Base-by-base conservation (phyloP, 345 rosid species). In the Psidium friedrichsthalianum region DNA sequence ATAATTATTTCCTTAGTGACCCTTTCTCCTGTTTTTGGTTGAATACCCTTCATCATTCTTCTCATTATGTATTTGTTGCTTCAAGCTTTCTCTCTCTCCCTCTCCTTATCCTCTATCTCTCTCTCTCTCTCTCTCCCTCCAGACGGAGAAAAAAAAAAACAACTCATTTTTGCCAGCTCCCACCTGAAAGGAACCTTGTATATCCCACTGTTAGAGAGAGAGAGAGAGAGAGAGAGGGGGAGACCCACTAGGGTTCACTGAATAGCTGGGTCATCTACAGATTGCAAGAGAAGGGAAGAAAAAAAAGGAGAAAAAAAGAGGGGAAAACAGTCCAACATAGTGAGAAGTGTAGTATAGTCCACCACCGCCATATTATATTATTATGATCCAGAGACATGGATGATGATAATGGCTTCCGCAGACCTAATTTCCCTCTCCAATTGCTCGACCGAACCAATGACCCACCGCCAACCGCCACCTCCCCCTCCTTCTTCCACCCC, bases 341-440 rank as follows among this genome's bases (percentile, higher is more conserved):
- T 18, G 74, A n/a, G 69, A 9, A 49, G 11, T 36, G 78, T 69
- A 18, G 78, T 69, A 85, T 69, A 69, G 61, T 40, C 82, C 57
- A 53, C 44, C 82, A 40, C 82, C 51, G 7, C 74, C n/a, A 74
- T 53, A 85, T 74, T 29, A 82, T 74, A 51, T 61, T 84, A 84
- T 58, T 69, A 84, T 84, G 58, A 58, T 22, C 27, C 87, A 82
- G 51, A 49, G 64, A 86, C 91, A 95, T 95, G 98, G 98, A 94
- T 83, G 92, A 85, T 83, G 94, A 94, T 89, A 94, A 93, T 90
- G 91, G 91, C 87, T 89, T 90, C 88, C 93, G 92, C 83, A 89
- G 96, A 89, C 94, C 94, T 2, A 95, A 93, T 89, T 94, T 95
- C 89, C 96, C 98, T 55, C 92, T 95, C 76, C 98, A 95, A 84